A percentile compares a stretch with the other conserved stretches of the same genome.
These are phyloP conservation scores for Metrosideros polymorpha DNA, from an alignment of 441 rosid species.

Conservation along the genomic window DNA sequence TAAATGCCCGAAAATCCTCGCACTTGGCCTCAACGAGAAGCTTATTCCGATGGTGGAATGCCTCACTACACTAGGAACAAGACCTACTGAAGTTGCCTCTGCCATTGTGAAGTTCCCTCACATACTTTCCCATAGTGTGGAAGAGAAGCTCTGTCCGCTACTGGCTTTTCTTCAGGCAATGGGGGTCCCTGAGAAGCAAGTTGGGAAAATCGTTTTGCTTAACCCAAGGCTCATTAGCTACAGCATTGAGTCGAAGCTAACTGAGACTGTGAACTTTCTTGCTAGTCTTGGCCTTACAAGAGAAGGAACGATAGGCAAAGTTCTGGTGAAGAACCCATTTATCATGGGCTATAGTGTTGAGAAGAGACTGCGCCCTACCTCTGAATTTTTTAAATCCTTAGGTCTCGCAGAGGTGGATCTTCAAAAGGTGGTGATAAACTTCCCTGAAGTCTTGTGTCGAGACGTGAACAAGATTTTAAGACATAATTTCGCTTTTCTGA, in stretches of 20 bases:
- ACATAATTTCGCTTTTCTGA: conserved; percentile 48
- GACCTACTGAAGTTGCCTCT: conserved; percentile 60
- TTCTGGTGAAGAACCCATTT: conserved; percentile 66
- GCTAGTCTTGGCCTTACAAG: conserved; percentile 55
- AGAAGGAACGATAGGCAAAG: conserved; percentile 74
- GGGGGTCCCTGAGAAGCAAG: conserved; percentile 79
- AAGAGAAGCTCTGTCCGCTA: conserved; percentile 94
- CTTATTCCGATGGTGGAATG: conserved; percentile 86
- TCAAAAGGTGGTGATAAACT: conserved; percentile 49
- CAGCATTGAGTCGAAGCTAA: conserved; percentile 70
- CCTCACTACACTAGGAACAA: conserved; percentile 56
- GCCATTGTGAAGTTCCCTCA: conserved; percentile 83
- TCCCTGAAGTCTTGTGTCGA: conserved; percentile 76
- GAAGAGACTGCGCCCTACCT: conserved; percentile 71
- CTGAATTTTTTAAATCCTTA: conserved; percentile 54
- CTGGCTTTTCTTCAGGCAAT: conserved; percentile 86
- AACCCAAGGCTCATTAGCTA: conserved; percentile 95
- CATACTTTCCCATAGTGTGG: conserved; percentile 77
- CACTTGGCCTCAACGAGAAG: conserved; percentile 60
- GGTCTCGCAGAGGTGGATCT: conserved; percentile 49
- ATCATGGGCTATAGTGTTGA: conserved; percentile 85
- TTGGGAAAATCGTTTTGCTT: conserved; percentile 68
- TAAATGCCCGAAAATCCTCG: conserved; percentile 81
- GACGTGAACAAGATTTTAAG: conserved; percentile 60
- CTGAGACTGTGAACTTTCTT: conserved; percentile 56